Evolutionary conservation across 495 filamentous ascomycete genomes (phyloP).

Genomic region (Penicillium bialowiezense): DNA sequence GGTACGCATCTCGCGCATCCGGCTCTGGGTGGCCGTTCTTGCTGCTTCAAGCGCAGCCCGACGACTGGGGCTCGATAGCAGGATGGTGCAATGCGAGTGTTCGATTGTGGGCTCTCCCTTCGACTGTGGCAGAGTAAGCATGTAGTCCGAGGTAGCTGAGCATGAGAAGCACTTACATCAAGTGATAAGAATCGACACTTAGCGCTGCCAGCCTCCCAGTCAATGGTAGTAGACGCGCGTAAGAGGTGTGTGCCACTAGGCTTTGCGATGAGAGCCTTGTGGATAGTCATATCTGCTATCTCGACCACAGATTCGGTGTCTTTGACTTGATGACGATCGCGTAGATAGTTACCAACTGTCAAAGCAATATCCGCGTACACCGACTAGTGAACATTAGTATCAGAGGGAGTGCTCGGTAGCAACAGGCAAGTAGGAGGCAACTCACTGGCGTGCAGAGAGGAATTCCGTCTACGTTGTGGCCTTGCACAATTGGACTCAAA

Average conservation of each 20-base stretch:
- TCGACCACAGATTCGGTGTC: slow-evolving; percentile 13
- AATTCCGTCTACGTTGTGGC: slow-evolving; percentile 5
- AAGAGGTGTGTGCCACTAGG: neutral
- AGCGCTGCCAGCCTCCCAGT: neutral
- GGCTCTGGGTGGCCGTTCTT: slow-evolving; percentile 2
- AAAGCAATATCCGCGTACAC: slow-evolving; percentile 28
- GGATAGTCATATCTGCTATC: slow-evolving; percentile 22
- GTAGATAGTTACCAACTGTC: slow-evolving; percentile 10
- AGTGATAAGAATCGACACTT: slow-evolving; percentile 29
- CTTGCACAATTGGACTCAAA: slow-evolving; percentile 1
- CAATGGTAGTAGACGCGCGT: slow-evolving; percentile 18
- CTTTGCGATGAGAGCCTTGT: slow-evolving; percentile 20
- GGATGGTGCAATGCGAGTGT: neutral
- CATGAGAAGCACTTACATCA: neutral
- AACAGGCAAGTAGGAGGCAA: no score
- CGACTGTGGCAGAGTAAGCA: neutral
- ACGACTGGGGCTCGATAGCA: neutral
- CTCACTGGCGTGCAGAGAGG: slow-evolving; percentile 1
- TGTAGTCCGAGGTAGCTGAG: neutral
- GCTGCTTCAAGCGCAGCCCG: neutral
- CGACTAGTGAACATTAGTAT: slow-evolving; percentile 5
- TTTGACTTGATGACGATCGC: neutral
- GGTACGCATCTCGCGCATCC: slow-evolving; percentile 35
- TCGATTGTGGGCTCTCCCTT: slow-evolving; percentile 14
- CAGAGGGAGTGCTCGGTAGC: neutral